Base-by-base conservation (phyloP, 306 rosid species). In the Dryas drummondii region DNA sequence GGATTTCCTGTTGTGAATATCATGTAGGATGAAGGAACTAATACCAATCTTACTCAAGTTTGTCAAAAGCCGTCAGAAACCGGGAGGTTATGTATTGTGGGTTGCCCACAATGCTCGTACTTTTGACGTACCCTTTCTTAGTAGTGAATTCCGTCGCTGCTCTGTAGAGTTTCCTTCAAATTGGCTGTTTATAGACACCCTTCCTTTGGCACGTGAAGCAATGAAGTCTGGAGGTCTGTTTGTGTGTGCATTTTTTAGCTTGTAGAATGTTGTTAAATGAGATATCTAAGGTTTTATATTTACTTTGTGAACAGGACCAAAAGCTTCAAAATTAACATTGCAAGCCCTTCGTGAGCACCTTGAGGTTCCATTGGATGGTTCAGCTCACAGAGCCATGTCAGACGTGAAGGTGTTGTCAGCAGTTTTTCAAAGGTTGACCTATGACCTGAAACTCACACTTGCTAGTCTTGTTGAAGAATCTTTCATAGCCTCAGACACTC, bases 51-150 rank as follows among this genome's bases (percentile, higher is more conserved):
- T 94, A 76, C 65, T 88, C 61, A 86, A 77, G 48, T 94, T 83
- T 13, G 75, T 94, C 58, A 47, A 8, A 77, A 94, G 97, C 87
- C 97, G 89, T 26, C 87, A 87, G 81, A 85, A 90, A 74, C 93
- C 89, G 5, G 91, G 85, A 11, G 99, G 99, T 47, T 62, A 76
- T 66, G 88, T 86, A 50, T 69, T 94, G 76, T 84, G 75, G 67
- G 91, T 86, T 27, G 99, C 83, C 84, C 99, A 94, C 78, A 94
- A 88, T 83, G 96, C 88, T 86, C 91, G 93, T 9, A 0, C 0
- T 81, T 94, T 91, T n/a, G 99, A 94, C 57, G 96, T 91, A 45
- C 99, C 99, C 17, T 94, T 94, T 83, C 55, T 94, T 82, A 56
- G 82, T 6, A 55, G 72, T 9, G 99, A 86, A 78, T 90, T 94